Base-by-base conservation (phyloP, 192 early-diverging fungal genomes). In the Mortierella antarctica region DNA sequence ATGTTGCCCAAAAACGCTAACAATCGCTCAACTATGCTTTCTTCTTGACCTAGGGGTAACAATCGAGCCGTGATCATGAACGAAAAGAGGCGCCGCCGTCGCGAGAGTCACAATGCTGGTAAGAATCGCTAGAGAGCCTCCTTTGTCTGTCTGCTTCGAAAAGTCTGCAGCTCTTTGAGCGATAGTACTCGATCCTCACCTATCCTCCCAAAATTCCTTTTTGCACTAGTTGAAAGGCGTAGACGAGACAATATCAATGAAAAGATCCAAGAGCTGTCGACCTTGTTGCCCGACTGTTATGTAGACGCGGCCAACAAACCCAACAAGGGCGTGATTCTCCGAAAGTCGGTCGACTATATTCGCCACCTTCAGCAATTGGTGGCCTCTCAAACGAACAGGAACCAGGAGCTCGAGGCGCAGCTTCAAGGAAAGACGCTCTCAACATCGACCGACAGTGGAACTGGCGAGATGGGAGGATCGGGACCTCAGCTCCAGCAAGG, bases 231-330 rank as follows among this genome's bases (percentile, higher is more conserved):
- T 44, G 97, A 99, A 84, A 87, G 97, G 56, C 92, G 97, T 57
- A 86, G 97, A 48, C 89, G 97, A 46, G 97, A 99, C 82, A 96
- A 97, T 83, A 99, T 99, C 87, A 99, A 99, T 81, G 97, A 98
- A 84, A 95, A 95, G 79, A 99, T 99, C 71, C 95, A 92, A 77
- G 97, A 99, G 79, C 87, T 99, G 51, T 89, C 88, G 31, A 88
- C 84, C 14, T 82, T 99, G 55, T 86, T 99, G 47, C 97, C 97
- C 45, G 95, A 96, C 47, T 77, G 87, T 56, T 87, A 87, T 70
- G 84, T 90, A 62, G 93, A 95, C 63, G 71, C 84, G 6, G 90
- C 91, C 67, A 93, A 93, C 78, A 99, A 98, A 83, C 95, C 94
- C 40, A 97, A 97, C 88, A 97, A 98, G 87, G 97, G 97, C 44